phyloP scores from a whole-genome alignment of 805 yeast genomes.

The Blastobotrys chiropterorum region DNA sequence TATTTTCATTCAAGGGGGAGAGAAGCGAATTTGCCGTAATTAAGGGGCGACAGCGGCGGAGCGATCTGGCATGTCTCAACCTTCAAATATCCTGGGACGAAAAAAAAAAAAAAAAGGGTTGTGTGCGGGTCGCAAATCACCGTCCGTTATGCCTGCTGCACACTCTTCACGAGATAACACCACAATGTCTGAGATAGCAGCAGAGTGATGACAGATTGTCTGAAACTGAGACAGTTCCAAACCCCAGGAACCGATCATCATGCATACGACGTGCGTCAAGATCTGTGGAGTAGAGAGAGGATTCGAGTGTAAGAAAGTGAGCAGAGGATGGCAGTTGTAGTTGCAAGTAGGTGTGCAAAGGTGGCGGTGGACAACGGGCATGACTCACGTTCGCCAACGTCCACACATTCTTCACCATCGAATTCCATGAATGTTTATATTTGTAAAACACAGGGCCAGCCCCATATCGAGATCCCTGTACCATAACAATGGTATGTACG shows the following conservation, averaged over 20 bases:
- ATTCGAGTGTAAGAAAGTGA: too few species aligned
- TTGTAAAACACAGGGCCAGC: background rate
- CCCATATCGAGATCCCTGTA: background rate
- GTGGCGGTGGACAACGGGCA: too few species aligned
- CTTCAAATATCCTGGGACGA: too few species aligned
- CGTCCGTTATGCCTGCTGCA: background rate
- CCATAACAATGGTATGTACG: background rate
- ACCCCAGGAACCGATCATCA: background rate
- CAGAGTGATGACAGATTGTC: background rate
- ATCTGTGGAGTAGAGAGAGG: background rate
- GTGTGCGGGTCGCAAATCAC: too few species aligned
- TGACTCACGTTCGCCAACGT: too few species aligned
- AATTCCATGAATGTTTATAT: too few species aligned
- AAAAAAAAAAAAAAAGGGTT: too few species aligned
- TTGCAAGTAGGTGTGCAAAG: background rate
- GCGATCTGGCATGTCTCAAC: too few species aligned
- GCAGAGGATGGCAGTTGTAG: too few species aligned
- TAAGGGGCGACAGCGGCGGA: too few species aligned
- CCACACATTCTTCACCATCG: too few species aligned
- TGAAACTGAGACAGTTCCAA: background rate
- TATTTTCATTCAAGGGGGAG: background rate
- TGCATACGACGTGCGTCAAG: background rate
- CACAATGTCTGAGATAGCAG: background rate
- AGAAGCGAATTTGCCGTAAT: too few species aligned
- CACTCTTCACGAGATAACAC: background rate